Evolutionary conservation across 441 rosid species (phyloP).

Genomic region (Manihot esculenta): DNA sequence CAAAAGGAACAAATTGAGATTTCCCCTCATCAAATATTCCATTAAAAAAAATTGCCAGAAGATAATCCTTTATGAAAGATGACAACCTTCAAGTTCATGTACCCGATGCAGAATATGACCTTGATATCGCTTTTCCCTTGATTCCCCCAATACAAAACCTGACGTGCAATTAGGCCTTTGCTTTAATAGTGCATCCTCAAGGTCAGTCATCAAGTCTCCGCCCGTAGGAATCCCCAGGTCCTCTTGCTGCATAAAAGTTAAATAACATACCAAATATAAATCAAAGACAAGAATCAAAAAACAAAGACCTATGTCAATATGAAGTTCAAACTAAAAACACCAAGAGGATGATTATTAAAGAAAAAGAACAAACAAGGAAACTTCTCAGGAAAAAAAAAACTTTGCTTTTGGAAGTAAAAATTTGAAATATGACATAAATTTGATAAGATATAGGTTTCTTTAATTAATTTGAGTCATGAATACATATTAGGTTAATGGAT

Average conservation of each 20-base stretch:
- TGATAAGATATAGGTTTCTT: too few relatives aligned
- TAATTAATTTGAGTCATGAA: too few relatives aligned
- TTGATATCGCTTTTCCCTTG: slow-evolving; percentile 49
- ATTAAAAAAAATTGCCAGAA: slow-evolving; percentile 7
- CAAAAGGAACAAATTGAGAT: not conserved
- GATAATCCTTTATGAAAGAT: slow-evolving; percentile 19
- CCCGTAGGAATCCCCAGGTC: slow-evolving; percentile 33
- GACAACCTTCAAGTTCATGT: slow-evolving; percentile 80
- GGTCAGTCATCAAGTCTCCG: slow-evolving; percentile 70
- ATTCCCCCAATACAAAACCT: slow-evolving; percentile 52
- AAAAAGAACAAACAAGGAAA: too few relatives aligned
- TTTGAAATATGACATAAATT: too few relatives aligned
- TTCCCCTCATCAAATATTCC: not conserved
- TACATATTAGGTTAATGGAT: too few relatives aligned
- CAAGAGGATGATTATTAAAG: too few relatives aligned
- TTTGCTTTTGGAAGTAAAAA: too few relatives aligned
- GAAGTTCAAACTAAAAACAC: slow-evolving; percentile 2
- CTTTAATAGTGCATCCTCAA: slow-evolving; percentile 73
- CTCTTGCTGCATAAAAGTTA: slow-evolving; percentile 39
- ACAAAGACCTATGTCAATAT: not conserved
- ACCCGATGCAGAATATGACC: slow-evolving; percentile 69
- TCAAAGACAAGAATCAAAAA: slow-evolving; percentile 9
- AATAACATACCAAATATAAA: slow-evolving; percentile 20
- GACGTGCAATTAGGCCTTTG: slow-evolving; percentile 57
- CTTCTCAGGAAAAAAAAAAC: too few relatives aligned